These are phyloP conservation scores for Globisporangium sylvaticum DNA, from an alignment of 352 stramenopile species.

Conservation along the genomic window DNA sequence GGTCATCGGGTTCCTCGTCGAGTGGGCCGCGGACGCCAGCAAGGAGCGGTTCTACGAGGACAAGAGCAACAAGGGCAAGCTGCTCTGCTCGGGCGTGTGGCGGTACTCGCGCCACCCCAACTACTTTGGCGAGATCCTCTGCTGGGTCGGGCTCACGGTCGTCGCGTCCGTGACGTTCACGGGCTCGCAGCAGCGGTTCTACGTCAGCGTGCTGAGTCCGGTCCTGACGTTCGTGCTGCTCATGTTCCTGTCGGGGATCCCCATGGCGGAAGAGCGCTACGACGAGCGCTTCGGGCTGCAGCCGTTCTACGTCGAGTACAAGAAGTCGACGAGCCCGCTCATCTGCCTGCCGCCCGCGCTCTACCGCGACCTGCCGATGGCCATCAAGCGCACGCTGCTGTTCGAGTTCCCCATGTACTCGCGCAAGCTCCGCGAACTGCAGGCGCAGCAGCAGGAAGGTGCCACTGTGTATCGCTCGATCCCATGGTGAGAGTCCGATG, in stretches of 20 bases:
- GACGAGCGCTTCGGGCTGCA: conserved; percentile 58
- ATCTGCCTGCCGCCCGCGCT: conserved; percentile 44
- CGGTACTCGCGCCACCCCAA: conserved; percentile 90
- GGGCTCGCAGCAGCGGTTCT: conserved; percentile 37
- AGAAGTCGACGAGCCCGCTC: conserved; percentile 52
- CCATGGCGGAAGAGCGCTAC: conserved; percentile 58
- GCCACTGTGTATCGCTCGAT: conserved; percentile 31
- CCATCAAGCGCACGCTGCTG: conserved; percentile 44
- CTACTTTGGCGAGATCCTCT: conserved; percentile 92
- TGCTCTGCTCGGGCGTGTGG: conserved; percentile 73
- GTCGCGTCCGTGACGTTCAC: conserved; percentile 38
- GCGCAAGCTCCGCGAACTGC: conserved; percentile 34
- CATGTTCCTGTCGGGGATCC: conserved; percentile 64
- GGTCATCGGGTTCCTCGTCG: conserved; percentile 46
- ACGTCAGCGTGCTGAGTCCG: conserved; percentile 44
- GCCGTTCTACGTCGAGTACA: conserved; percentile 62
- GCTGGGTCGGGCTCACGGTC: conserved; percentile 71
- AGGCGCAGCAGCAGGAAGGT: conserved; percentile 11
- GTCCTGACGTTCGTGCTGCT: conserved; percentile 59
- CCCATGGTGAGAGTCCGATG: conserved; percentile 11
- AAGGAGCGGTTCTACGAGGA: conserved; percentile 61
- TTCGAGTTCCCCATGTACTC: conserved; percentile 58
- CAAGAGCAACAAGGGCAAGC: conserved; percentile 41
- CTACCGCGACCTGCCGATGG: conserved; percentile 31
- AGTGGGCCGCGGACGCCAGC: conserved; percentile 53